phyloP scores from a whole-genome alignment of 345 rosid species.

The Lenwebbia sp. region DNA sequence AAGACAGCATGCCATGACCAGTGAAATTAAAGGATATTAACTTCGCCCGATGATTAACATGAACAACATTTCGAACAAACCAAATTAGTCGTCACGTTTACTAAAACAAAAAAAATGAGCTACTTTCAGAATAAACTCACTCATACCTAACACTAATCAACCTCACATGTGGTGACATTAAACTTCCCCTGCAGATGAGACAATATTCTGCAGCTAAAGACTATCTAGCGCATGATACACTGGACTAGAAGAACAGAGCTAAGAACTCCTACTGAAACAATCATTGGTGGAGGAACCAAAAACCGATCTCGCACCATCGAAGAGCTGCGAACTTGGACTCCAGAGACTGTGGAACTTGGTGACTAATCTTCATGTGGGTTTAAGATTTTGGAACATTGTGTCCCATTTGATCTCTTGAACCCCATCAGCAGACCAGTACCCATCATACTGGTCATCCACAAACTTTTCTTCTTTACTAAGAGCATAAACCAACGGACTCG shows the following conservation, averaged over 20 bases:
- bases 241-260: neutral
- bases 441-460: conserved; percentile 12
- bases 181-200: neutral
- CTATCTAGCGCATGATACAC: neutral
- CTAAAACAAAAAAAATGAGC: neutral
- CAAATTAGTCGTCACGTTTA: neutral
- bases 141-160: neutral
- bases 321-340: neutral
- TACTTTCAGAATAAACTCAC: neutral
- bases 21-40: neutral
- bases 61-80: neutral
- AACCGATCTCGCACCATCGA: neutral
- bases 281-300: neutral
- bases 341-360: neutral
- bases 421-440: conserved; percentile 38
- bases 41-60: neutral
- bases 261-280: neutral
- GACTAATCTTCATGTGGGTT: conserved; percentile 52
- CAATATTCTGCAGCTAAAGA: neutral
- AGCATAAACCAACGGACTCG: conserved; percentile 35
- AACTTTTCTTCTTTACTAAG: conserved; percentile 26
- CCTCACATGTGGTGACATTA: neutral
- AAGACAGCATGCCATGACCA: neutral
- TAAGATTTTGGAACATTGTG: conserved; percentile 82
- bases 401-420: conserved; percentile 82